Conservation (phyloP, 208 protist genomes). For the Angomonas ambiguus region DNA sequence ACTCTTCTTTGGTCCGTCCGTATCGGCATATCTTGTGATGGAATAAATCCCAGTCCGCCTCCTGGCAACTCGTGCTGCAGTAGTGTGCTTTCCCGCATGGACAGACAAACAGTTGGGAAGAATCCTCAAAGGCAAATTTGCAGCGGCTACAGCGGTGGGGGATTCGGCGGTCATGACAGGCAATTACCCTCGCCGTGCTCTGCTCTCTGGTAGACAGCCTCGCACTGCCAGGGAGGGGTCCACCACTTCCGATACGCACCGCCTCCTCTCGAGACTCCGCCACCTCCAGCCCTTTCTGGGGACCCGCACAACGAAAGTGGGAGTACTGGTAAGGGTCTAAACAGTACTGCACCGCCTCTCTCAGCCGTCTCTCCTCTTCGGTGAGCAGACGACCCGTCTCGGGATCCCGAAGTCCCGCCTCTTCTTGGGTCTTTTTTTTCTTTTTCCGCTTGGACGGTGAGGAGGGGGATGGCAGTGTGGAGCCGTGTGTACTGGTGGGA, state of each 20-base stretch:
- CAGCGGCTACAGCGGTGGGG: background rate
- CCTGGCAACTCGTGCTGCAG: conserved; percentile 41
- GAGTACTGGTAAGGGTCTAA: background rate
- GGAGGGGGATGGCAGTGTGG: no score
- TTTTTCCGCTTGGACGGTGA: background rate
- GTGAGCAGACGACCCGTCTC: background rate
- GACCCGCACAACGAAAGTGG: background rate
- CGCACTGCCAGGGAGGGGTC: no score
- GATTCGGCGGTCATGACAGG: background rate
- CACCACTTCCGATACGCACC: background rate
- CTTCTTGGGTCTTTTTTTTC: background rate
- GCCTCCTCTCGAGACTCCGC: background rate
- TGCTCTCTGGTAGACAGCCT: background rate
- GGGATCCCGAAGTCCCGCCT: background rate
- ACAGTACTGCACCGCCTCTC: background rate
- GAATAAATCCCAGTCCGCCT: conserved; percentile 29
- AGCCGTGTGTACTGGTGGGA: no score
- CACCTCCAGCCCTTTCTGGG: background rate
- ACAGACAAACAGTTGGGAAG: conserved; percentile 21
- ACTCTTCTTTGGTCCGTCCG: background rate
- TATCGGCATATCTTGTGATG: conserved; percentile 22
- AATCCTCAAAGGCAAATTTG: background rate
- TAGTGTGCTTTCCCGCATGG: conserved; percentile 35
- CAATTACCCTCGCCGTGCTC: no score
- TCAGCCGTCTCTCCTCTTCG: background rate